Conservation (phyloP, 371 early-diverging fungal species). For the Syncephalastrum monosporum region DNA sequence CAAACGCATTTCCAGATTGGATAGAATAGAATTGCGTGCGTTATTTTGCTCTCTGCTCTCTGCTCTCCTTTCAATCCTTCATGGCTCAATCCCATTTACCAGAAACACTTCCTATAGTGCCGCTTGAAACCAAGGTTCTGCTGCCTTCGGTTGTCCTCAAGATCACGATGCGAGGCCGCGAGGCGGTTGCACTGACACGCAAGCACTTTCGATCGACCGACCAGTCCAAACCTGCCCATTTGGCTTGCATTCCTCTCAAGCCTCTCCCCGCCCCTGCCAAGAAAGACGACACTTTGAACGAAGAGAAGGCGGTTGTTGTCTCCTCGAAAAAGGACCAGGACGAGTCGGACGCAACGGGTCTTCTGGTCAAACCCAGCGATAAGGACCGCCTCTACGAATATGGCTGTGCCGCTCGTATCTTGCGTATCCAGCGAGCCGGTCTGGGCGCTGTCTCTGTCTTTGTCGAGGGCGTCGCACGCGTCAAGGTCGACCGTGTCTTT, state of each 20-base stretch:
- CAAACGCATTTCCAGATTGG: no score
- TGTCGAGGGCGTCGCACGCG: slow-evolving; percentile 41
- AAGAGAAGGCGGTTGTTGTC: slow-evolving; percentile 9
- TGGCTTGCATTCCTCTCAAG: slow-evolving; percentile 28
- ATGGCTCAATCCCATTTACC: slow-evolving; percentile 8
- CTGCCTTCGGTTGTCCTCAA: slow-evolving; percentile 46
- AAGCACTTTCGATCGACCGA: slow-evolving; percentile 29
- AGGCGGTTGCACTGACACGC: slow-evolving; percentile 31
- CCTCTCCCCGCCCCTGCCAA: background rate
- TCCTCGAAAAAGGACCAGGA: background rate
- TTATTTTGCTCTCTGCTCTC: background rate
- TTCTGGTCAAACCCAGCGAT: slow-evolving; percentile 12
- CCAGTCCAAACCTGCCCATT: slow-evolving; percentile 14
- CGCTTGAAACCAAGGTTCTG: slow-evolving; percentile 43
- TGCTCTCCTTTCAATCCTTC: background rate
- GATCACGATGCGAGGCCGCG: slow-evolving; percentile 35
- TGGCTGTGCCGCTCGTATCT: slow-evolving; percentile 46
- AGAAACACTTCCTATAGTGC: slow-evolving; percentile 34
- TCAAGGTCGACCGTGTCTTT: slow-evolving; percentile 22
- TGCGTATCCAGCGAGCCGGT: slow-evolving; percentile 36
- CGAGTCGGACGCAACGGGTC: slow-evolving; percentile 17
- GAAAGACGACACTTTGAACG: background rate
- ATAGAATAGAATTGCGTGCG: no score
- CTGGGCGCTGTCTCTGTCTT: slow-evolving; percentile 35
- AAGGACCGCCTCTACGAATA: slow-evolving; percentile 24